Conservation (phyloP, 805 yeast genomes). For the Cyberlindnera misumaiensis region DNA sequence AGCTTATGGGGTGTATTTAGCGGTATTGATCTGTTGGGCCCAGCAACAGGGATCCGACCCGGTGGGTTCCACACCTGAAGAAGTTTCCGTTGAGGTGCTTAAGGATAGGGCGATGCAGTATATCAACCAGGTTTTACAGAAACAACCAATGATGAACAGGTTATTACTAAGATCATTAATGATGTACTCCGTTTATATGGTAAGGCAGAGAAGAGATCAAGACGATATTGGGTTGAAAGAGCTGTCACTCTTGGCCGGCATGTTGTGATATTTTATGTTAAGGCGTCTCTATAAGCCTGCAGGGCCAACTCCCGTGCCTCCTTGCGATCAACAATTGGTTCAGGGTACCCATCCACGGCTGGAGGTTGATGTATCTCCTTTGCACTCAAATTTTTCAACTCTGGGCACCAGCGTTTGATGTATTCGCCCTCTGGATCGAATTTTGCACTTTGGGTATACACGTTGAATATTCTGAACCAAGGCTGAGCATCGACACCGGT, state of each 20-base stretch:
- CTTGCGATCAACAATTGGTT: slow-evolving; percentile 38
- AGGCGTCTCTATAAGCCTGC: slow-evolving; percentile 33
- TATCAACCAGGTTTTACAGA: not conserved
- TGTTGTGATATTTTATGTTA: slow-evolving; percentile 1
- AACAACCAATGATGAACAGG: not conserved
- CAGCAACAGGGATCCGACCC: slow-evolving; percentile 1
- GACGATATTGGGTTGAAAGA: slow-evolving; percentile 5
- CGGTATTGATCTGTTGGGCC: slow-evolving; percentile 18
- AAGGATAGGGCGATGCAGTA: not conserved
- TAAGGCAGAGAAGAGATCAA: not conserved
- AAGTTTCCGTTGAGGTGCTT: not conserved
- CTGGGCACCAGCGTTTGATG: slow-evolving; percentile 46
- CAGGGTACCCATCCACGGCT: slow-evolving; percentile 29
- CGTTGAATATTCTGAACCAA: slow-evolving; percentile 49
- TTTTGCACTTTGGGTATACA: slow-evolving; percentile 41
- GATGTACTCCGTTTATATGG: not conserved
- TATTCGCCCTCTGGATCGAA: slow-evolving; percentile 42
- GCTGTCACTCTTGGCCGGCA: slow-evolving; percentile 4
- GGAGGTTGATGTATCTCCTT: slow-evolving; percentile 22
- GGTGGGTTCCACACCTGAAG: not conserved
- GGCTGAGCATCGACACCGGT: slow-evolving; percentile 53
- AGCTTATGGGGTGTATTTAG: slow-evolving; percentile 15
- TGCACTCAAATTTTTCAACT: slow-evolving; percentile 24
- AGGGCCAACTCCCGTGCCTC: slow-evolving; percentile 36
- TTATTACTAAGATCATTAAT: slow-evolving; percentile 1